Conservation (phyloP, 352 stramenopile species). For the Globisporangium spinosum region DNA sequence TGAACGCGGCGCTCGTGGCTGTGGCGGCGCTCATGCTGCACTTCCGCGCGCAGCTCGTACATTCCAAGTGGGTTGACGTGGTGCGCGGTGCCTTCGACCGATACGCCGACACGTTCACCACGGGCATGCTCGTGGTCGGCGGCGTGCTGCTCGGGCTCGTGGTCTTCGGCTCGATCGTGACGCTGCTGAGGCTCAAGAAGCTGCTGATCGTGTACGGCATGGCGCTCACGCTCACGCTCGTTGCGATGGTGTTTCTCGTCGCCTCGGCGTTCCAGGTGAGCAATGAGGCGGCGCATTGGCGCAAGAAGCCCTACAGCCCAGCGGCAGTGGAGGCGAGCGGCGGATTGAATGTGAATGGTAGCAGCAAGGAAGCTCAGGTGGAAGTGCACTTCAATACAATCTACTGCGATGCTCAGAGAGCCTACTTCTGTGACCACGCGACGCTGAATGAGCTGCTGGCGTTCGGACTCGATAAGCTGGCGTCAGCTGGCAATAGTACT, state of each 20-base stretch:
- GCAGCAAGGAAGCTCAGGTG: conserved; percentile 13
- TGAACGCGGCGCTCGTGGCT: conserved; percentile 7
- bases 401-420: conserved; percentile 17
- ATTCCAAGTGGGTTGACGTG: conserved; percentile 14
- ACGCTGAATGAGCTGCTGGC: conserved; percentile 15
- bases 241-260: conserved; percentile 13
- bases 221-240: conserved; percentile 10
- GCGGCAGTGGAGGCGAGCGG: background rate
- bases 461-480: conserved; percentile 1
- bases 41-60: conserved; percentile 8
- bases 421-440: conserved; percentile 15
- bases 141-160: conserved; percentile 9
- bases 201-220: conserved; percentile 15
- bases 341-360: background rate
- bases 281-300: conserved; percentile 7
- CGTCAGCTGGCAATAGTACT: background rate
- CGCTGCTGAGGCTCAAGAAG: conserved; percentile 10
- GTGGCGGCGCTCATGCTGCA: conserved; percentile 7
- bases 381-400: conserved; percentile 13
- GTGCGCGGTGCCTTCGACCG: conserved; percentile 12
- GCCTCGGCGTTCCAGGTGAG: conserved; percentile 15
- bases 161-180: conserved; percentile 11
- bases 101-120: conserved; percentile 13
- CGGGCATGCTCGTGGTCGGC: conserved; percentile 10
- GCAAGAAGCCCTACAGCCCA: background rate